Base-by-base conservation (phyloP, 108 stramenopile species). In the Nannochloropsis oceanica region DNA sequence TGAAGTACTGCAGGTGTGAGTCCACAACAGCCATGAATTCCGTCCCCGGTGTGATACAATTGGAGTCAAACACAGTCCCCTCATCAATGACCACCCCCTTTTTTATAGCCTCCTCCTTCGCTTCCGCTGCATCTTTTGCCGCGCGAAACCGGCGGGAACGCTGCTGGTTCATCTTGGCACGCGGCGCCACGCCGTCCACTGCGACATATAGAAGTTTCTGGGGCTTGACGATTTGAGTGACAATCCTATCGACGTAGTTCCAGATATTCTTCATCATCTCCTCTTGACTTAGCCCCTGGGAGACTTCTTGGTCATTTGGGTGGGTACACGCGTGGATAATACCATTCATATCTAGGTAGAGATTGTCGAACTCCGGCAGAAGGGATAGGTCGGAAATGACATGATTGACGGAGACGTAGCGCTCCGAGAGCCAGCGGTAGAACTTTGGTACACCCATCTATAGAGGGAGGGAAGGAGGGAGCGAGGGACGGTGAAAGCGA, bases 121-220 rank as follows among this genome's bases (percentile, higher is more conserved):
- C 83, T 73, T 93, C 90, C 91, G 95, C 94, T 12, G 95, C 93
- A 84, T 98, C 99, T 87, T 96, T 95, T 82, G 96, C 93, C 8
- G 93, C 90, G 11, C 97, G 94, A 88, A 98, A 98, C 25, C 99
- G 94, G 79, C 99, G 93, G 11, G 94, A 93, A 22, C 99, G 95
- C 90, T 99, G 99, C 87, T 99, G 99, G 88, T 99, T 99, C 97
- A 98, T 97, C 90, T 99, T 99, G 44, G 99, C 99, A 9, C 99
- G 94, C 0, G 99, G 99, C 25, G 99, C 99, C 34, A 96, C 96
- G 25, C 99, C 99, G 87, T 99, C 99, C 13, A 99, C 96, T 22
- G 99, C 99, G 26, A 99, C 89, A 86, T 97, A 98, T 44, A 99
- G 83, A 10, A 96, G 85, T 87, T 93, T 92, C 82, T 81, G 87